Conservation (phyloP, 352 stramenopile genomes). For the Lagenidium sp. region DNA sequence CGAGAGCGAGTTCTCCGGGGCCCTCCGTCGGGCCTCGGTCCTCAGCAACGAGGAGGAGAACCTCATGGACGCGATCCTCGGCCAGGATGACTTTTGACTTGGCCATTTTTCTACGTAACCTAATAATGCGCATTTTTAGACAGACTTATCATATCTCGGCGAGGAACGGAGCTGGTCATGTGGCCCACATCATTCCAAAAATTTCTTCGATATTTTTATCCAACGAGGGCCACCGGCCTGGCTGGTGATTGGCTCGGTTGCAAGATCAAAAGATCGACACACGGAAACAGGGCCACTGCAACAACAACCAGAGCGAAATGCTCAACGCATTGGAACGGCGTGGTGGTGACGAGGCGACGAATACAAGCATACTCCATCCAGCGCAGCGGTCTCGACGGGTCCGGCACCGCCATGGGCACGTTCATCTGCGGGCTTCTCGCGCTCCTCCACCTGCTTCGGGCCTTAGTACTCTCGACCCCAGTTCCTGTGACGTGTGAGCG, state of each 20-base stretch:
- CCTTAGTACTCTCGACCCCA: not conserved
- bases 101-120: not conserved
- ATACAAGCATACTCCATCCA: no score
- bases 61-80: conserved; percentile 76
- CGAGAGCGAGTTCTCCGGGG: conserved; percentile 3
- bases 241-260: not conserved
- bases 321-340: no score
- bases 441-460: not conserved
- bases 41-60: conserved; percentile 78
- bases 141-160: not conserved
- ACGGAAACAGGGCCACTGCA: no score
- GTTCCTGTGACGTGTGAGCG: not conserved
- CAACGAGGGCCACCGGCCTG: no score
- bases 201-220: conserved; percentile 1
- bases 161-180: not conserved
- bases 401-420: not conserved
- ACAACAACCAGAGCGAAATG: no score
- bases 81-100: conserved; percentile 17
- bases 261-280: no score
- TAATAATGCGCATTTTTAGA: no score
- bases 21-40: conserved; percentile 19
- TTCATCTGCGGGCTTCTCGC: not conserved
- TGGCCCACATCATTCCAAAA: not conserved
- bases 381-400: no score
- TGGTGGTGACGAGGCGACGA: no score